phyloP scores from a whole-genome alignment of 2,329 filamentous ascomycete genomes.

The Paracoccidioides brasiliensis region DNA sequence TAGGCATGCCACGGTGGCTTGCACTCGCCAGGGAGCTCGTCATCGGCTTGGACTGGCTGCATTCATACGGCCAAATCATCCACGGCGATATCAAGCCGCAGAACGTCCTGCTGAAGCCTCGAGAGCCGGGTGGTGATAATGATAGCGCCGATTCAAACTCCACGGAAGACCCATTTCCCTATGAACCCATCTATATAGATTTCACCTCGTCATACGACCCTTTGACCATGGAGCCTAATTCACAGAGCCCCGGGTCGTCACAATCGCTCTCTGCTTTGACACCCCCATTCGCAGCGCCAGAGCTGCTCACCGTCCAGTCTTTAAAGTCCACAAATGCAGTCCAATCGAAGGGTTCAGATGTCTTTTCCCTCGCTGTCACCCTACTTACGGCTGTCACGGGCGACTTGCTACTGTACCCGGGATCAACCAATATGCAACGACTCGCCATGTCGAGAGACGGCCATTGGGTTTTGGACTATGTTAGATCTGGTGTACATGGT shows the following conservation, averaged over 20 bases:
- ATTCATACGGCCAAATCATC: constrained; percentile 27
- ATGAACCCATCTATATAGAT: constrained; percentile 32
- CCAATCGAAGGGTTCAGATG: constrained; percentile 30
- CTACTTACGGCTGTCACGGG: constrained; percentile 34
- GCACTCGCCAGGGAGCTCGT: constrained; percentile 30
- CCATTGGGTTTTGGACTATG: constrained; percentile 30
- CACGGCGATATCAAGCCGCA: constrained; percentile 38
- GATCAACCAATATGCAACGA: constrained; percentile 27
- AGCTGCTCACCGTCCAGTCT: constrained; percentile 26
- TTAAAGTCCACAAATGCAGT: constrained; percentile 20
- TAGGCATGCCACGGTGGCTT: constrained; percentile 29
- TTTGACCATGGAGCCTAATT: constrained; percentile 1
- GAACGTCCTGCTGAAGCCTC: constrained; percentile 29
- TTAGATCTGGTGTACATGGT: constrained; percentile 25
- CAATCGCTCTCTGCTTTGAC: constrained; percentile 27
- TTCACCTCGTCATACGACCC: constrained; percentile 31
- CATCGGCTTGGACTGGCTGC: constrained; percentile 32
- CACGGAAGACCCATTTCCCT: constrained; percentile 18
- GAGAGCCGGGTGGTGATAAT: constrained; percentile 4
- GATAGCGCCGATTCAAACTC: background rate
- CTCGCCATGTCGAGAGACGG: constrained; percentile 33
- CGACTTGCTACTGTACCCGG: constrained; percentile 31
- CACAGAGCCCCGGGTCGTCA: constrained; percentile 9
- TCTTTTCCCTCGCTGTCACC: constrained; percentile 35
- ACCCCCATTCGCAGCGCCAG: constrained; percentile 34